Base-by-base conservation (phyloP, 306 rosid genomes). In the Dalbergia cultrata region DNA sequence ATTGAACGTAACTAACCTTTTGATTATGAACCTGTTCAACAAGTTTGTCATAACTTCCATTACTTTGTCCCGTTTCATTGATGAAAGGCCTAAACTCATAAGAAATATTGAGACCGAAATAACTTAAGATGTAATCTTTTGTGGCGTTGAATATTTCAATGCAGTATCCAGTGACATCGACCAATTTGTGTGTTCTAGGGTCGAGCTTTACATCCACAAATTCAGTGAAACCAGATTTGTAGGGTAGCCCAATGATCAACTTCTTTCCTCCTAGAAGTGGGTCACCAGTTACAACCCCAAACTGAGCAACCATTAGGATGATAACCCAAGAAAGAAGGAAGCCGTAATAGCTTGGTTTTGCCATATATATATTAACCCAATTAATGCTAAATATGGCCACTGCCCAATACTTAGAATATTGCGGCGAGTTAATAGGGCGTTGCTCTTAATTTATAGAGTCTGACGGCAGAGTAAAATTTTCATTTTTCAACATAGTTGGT, bases 101-200 rank as follows among this genome's bases (percentile, higher is more conserved):
- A 44, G 75, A 56, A 59, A 78, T 56, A 43, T 39, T 68, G 60
- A 21, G 7, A 10, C 44, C 16, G 21, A 1, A 45, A 14, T 9
- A 6, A 26, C 5, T 0, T 35, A 10, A 33, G 4, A 77, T 53
- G 50, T 14, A 22, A 57, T 13, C 58, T 7, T 57, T 10, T n/a
- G 60, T 5, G n/a, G 76, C 53, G 9, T 26, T 7, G 47, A 78
- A 78, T 19, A 78, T 64, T 0, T 56, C 76, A 41, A 78, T 78
- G 57, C 69, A 11, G 37, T 56, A 78, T 13, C 82, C 82, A 13
- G 49, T 68, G 53, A 17, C 68, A 0, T 43, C 12, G 31, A 52
- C 47, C 37, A 41, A 47, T 13, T 41, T 58, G n/a, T 26, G 19
- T 35, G 56, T 52, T 37, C n/a, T 11, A 43, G 69, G 3, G 22